Evolutionary conservation across 2,329 filamentous ascomycete species (phyloP).

Genomic region (Alternaria postmessia): DNA sequence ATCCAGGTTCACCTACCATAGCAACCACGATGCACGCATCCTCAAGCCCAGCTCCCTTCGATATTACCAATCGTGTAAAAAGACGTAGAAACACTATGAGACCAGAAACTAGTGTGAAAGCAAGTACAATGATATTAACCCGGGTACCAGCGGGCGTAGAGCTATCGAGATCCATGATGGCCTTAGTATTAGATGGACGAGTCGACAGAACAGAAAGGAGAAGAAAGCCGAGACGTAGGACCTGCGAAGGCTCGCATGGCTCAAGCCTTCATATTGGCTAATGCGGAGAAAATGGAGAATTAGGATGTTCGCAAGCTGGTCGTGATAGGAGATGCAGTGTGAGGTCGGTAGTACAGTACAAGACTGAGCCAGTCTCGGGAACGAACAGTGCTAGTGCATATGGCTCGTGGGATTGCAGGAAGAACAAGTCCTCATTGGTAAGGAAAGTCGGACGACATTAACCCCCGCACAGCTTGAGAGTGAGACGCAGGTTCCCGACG

Average conservation of each 20-base stretch:
- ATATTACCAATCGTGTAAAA: constrained; percentile 39
- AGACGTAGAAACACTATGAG: constrained; percentile 41
- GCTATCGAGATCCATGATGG: constrained; percentile 14
- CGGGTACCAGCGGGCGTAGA: constrained; percentile 40
- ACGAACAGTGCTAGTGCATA: background rate
- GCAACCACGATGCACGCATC: constrained; percentile 43
- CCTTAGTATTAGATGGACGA: constrained; percentile 2
- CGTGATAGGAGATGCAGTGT: constrained; percentile 2
- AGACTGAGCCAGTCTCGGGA: background rate
- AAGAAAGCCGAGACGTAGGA: constrained; percentile 3
- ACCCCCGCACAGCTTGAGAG: constrained; percentile 9
- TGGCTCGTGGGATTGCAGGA: constrained; percentile 6
- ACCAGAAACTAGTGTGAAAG: constrained; percentile 44
- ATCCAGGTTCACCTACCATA: constrained; percentile 33
- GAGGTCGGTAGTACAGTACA: background rate
- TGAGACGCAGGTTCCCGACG: constrained; percentile 28
- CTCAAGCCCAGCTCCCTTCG: constrained; percentile 37
- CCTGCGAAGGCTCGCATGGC: constrained; percentile 6
- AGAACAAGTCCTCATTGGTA: constrained; percentile 6
- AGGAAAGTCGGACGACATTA: constrained; percentile 2
- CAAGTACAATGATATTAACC: constrained; percentile 42
- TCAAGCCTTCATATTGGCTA: constrained; percentile 4
- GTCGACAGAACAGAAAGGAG: constrained; percentile 13
- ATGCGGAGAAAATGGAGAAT: background rate
- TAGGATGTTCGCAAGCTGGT: background rate